Conservation (phyloP, 2,329 filamentous ascomycete genomes). For the Sclerotinia spermophila region DNA sequence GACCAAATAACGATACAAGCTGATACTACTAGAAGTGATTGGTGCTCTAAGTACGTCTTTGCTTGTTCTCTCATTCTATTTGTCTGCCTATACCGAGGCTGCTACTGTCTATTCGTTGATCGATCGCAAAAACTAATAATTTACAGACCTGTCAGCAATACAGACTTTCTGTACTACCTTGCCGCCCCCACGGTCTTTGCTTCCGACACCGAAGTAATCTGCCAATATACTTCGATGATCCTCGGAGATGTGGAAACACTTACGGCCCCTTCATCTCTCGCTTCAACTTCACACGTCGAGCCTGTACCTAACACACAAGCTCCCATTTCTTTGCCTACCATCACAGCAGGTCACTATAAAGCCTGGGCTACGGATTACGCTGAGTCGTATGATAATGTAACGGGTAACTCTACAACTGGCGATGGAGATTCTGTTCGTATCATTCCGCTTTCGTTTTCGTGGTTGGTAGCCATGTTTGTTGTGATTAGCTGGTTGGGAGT, state of each 20-base stretch:
- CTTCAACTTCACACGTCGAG: neutral
- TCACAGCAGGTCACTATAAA: neutral
- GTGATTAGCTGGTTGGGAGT: neutral
- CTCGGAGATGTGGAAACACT: neutral
- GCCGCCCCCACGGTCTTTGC: neutral
- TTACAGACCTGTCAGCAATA: neutral
- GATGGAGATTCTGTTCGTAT: neutral
- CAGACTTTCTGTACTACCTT: neutral
- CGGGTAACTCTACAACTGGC: neutral
- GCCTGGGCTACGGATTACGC: neutral
- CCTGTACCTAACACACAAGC: neutral
- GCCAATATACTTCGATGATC: neutral
- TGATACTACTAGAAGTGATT: neutral
- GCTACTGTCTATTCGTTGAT: neutral
- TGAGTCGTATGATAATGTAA: neutral
- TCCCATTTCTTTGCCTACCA: neutral
- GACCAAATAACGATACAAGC: conserved; percentile 1
- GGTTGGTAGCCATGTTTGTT: neutral
- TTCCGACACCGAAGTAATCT: neutral
- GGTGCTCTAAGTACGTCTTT: neutral
- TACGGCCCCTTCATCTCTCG: neutral
- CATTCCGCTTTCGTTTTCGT: neutral
- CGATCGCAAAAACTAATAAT: neutral
- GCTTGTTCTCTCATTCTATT: neutral
- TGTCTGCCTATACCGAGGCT: neutral